Evolutionary conservation across 192 early-diverging fungal species (phyloP).

Genomic region (Coemansia sp.): DNA sequence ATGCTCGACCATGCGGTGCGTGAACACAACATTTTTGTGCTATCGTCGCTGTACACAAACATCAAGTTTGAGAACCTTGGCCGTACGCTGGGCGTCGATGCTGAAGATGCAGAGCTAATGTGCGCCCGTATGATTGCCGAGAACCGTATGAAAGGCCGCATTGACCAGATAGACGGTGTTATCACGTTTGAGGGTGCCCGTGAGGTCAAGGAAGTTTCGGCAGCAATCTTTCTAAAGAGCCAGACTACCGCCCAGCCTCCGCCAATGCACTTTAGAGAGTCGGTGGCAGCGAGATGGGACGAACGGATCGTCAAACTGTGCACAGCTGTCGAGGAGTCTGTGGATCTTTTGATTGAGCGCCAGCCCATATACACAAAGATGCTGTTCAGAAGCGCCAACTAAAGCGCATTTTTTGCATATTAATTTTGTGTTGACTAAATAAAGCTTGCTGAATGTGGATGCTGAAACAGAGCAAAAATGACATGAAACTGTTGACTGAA

Average conservation of each 20-base stretch:
- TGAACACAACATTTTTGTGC: constrained; percentile 90
- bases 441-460: neutral
- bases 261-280: constrained; percentile 48
- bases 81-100: constrained; percentile 67
- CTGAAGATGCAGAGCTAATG: constrained; percentile 81
- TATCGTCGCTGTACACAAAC: constrained; percentile 89
- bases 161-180: constrained; percentile 88
- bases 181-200: constrained; percentile 78
- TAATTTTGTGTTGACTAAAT: neutral
- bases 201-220: constrained; percentile 45
- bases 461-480: constrained; percentile 1
- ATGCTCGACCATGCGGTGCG: constrained; percentile 85
- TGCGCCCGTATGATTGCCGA: constrained; percentile 91
- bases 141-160: constrained; percentile 80
- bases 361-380: constrained; percentile 42
- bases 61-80: constrained; percentile 88
- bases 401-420: neutral
- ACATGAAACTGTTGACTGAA: neutral
- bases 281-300: constrained; percentile 44
- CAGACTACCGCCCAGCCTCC: constrained; percentile 29
- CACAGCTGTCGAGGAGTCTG: constrained; percentile 45
- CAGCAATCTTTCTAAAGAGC: constrained; percentile 37
- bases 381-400: constrained; percentile 24
- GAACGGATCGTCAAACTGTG: constrained; percentile 45
- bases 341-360: constrained; percentile 48